A percentile compares a stretch with the other conserved stretches of the same genome.
These are phyloP conservation scores for Coprinellus micaceus DNA, from an alignment of 768 basidiomycete species.

Conservation along the genomic window DNA sequence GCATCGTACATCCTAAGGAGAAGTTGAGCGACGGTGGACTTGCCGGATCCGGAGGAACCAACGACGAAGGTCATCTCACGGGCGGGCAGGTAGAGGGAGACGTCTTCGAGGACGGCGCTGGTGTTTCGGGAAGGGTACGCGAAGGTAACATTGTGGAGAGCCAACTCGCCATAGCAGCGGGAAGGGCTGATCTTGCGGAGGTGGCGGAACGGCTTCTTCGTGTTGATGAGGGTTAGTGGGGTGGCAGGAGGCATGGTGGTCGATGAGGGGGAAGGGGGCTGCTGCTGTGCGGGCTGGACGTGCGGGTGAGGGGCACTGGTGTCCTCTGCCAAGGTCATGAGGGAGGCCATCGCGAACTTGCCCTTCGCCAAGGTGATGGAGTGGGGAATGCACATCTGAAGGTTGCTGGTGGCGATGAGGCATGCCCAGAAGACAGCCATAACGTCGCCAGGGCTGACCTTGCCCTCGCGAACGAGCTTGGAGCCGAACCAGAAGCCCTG, in stretches of 20 bases:
- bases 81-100: constrained; percentile 67
- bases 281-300: background rate
- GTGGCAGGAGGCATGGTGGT: constrained; percentile 7
- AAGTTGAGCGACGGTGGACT: constrained; percentile 84
- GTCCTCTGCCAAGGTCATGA: constrained; percentile 55
- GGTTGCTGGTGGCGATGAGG: constrained; percentile 80
- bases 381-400: constrained; percentile 85
- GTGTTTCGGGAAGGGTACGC: constrained; percentile 79
- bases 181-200: constrained; percentile 66
- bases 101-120: constrained; percentile 57
- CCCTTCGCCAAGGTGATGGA: constrained; percentile 76
- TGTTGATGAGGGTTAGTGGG: constrained; percentile 4
- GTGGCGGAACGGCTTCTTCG: constrained; percentile 49
- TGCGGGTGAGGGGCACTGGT: constrained; percentile 23
- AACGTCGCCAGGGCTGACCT: constrained; percentile 66
- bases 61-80: constrained; percentile 89
- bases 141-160: constrained; percentile 72
- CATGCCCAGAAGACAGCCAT: constrained; percentile 99
- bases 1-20: constrained; percentile 78
- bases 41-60: constrained; percentile 74
- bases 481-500: constrained; percentile 96
- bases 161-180: constrained; percentile 69
- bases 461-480: constrained; percentile 79
- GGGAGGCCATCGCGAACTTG: constrained; percentile 72
- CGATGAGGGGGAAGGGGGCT: background rate